Evolutionary conservation across 2,329 filamentous ascomycete genomes (phyloP).

Genomic region (Chalaropsis ovoidea): DNA sequence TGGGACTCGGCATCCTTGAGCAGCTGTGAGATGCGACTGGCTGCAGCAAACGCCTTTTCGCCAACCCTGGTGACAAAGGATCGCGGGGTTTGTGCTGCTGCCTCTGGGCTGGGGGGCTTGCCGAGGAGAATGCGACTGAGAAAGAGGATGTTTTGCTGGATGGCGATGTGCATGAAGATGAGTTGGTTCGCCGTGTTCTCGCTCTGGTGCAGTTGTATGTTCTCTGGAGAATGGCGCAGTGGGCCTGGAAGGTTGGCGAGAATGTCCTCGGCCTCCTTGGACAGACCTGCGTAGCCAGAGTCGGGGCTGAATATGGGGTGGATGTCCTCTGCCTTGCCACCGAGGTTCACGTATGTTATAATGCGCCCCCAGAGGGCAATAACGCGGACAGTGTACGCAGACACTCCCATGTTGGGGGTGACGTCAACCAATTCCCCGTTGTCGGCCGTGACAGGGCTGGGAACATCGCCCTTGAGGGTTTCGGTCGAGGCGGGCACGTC

Average conservation of each 20-base stretch:
- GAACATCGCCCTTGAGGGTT: conserved; percentile 61
- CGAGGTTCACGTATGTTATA: conserved; percentile 81
- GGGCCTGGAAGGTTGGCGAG: conserved; percentile 56
- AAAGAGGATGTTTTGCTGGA: conserved; percentile 83
- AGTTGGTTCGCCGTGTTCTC: conserved; percentile 86
- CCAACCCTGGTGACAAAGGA: conserved; percentile 68
- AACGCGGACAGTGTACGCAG: conserved; percentile 76
- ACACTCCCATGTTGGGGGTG: conserved; percentile 83
- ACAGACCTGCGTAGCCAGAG: conserved; percentile 65
- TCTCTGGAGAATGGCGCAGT: conserved; percentile 68
- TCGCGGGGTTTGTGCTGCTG: conserved; percentile 52
- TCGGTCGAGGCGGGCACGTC: conserved; percentile 86
- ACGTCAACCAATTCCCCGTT: conserved; percentile 41
- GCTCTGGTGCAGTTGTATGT: conserved; percentile 72
- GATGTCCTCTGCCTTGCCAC: conserved; percentile 68
- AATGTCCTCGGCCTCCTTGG: conserved; percentile 61
- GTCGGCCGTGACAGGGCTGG: conserved; percentile 51
- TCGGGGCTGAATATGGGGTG: conserved; percentile 70
- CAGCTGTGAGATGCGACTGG: conserved; percentile 75
- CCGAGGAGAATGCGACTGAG: conserved; percentile 56
- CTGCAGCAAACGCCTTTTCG: conserved; percentile 67
- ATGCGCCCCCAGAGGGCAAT: conserved; percentile 85
- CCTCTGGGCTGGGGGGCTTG: conserved; percentile 31
- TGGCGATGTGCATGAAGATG: conserved; percentile 78
- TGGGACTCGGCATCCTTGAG: conserved; percentile 67